Evolutionary conservation across 495 filamentous ascomycete genomes (phyloP).

Genomic region (Aspergillus panamensis): DNA sequence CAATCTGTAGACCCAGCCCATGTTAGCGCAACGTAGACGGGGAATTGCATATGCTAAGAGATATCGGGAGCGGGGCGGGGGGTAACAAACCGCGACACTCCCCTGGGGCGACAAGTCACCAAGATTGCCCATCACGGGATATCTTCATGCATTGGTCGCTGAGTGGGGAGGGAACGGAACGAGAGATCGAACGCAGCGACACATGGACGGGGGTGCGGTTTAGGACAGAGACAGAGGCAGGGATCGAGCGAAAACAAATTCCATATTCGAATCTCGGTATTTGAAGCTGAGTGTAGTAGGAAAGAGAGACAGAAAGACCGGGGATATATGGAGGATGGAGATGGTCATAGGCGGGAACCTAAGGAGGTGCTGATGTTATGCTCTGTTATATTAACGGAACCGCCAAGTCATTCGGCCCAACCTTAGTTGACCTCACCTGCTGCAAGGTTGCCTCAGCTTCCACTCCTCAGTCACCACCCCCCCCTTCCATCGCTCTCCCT

Average conservation of each 20-base stretch:
- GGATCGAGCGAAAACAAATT: slow-evolving; percentile 11
- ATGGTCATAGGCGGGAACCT: slow-evolving; percentile 20
- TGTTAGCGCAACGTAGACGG: slow-evolving; percentile 13
- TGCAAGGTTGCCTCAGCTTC: slow-evolving; percentile 16
- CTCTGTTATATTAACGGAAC: too few relatives aligned
- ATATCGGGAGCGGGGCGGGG: background rate
- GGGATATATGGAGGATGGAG: slow-evolving; percentile 13
- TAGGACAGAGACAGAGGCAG: slow-evolving; percentile 12
- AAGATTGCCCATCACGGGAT: slow-evolving; percentile 63
- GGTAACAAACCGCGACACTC: slow-evolving; percentile 72
- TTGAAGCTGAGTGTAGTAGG: slow-evolving; percentile 3
- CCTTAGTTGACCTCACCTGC: slow-evolving; percentile 14
- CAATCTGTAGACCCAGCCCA: slow-evolving; percentile 54
- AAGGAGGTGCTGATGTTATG: slow-evolving; percentile 16
- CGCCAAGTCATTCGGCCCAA: slow-evolving; percentile 24
- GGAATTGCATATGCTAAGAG: background rate
- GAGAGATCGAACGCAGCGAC: slow-evolving; percentile 13
- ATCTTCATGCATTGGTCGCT: slow-evolving; percentile 32
- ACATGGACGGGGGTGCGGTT: slow-evolving; percentile 17
- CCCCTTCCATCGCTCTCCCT: slow-evolving; percentile 11
- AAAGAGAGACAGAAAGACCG: slow-evolving; percentile 10
- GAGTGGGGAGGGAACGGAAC: slow-evolving; percentile 14
- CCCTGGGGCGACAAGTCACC: slow-evolving; percentile 80
- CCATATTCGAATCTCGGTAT: slow-evolving; percentile 2
- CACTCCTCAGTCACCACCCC: background rate